phyloP scores from a whole-genome alignment of 2,329 filamentous ascomycete species.

The Arthroderma uncinatum region DNA sequence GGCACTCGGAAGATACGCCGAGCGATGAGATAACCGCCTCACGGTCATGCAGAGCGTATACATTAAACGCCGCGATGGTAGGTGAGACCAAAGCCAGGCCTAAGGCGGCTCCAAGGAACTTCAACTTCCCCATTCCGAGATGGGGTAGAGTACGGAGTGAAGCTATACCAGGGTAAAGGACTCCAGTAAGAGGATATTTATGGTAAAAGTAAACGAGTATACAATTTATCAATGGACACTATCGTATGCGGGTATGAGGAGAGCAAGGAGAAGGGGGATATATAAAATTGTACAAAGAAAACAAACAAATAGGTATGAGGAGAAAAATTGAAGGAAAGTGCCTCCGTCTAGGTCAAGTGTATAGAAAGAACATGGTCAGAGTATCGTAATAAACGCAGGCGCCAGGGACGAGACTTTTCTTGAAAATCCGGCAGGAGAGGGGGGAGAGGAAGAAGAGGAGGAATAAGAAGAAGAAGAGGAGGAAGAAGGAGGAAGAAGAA shows the following conservation, averaged over 20 bases:
- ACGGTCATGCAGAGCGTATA: slow-evolving; percentile 14
- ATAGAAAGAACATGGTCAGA: background rate
- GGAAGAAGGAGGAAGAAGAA: background rate
- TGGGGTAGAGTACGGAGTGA: background rate
- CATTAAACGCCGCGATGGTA: slow-evolving; percentile 12
- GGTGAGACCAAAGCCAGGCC: slow-evolving; percentile 6
- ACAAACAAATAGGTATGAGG: background rate
- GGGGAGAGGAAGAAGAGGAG: background rate
- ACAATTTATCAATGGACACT: background rate
- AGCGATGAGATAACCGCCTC: slow-evolving; percentile 10
- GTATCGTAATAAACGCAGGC: background rate
- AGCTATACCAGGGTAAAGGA: background rate
- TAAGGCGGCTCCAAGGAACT: background rate
- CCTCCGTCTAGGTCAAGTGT: background rate
- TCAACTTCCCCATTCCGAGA: background rate
- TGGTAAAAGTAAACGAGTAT: background rate
- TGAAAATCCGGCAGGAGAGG: too few relatives aligned
- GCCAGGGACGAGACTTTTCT: background rate
- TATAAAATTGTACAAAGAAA: background rate
- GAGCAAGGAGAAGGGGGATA: background rate
- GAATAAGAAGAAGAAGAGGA: background rate
- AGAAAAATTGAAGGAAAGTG: background rate
- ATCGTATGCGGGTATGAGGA: background rate
- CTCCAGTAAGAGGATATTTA: background rate
- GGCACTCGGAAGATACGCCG: slow-evolving; percentile 12